These are phyloP conservation scores for Talaromyces sp. DNA, from an alignment of 2,329 filamentous ascomycete genomes.

Conservation along the genomic window DNA sequence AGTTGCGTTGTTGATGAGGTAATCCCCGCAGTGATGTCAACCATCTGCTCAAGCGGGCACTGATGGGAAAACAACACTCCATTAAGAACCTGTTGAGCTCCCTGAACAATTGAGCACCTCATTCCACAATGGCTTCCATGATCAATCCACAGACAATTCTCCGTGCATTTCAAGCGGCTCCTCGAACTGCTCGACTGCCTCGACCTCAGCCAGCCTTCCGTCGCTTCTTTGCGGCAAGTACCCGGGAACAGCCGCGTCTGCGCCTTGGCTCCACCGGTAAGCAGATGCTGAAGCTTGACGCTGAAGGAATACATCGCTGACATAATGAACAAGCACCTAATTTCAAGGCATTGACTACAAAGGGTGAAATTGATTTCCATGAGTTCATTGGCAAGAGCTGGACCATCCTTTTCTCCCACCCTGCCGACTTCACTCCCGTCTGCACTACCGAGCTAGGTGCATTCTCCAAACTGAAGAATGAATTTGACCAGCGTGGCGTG, in stretches of 20 bases:
- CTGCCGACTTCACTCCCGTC: conserved; percentile 85
- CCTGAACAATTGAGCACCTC: neutral
- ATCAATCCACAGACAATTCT: conserved; percentile 30
- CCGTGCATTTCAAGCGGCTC: conserved; percentile 23
- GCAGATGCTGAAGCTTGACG: neutral
- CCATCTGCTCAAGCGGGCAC: neutral
- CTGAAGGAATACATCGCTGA: neutral
- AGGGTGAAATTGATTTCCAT: conserved; percentile 69
- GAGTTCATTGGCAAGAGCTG: conserved; percentile 69
- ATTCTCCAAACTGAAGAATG: conserved; percentile 83
- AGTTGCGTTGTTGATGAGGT: conserved; percentile 16
- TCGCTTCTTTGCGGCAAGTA: conserved; percentile 30
- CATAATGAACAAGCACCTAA: conserved; percentile 56
- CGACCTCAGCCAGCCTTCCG: conserved; percentile 30
- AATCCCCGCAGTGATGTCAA: conserved; percentile 12
- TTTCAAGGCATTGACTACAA: conserved; percentile 68
- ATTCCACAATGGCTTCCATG: conserved; percentile 31
- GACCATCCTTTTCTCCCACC: conserved; percentile 71
- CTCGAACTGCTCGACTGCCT: conserved; percentile 27
- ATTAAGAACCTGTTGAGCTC: neutral
- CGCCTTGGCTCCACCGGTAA: conserved; percentile 40
- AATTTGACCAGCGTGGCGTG: conserved; percentile 83
- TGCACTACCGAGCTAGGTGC: conserved; percentile 95
- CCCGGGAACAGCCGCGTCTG: conserved; percentile 39
- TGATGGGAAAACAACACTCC: neutral